Conservation (phyloP, 2,329 filamentous ascomycete genomes). For the Talaromyces sp. region DNA sequence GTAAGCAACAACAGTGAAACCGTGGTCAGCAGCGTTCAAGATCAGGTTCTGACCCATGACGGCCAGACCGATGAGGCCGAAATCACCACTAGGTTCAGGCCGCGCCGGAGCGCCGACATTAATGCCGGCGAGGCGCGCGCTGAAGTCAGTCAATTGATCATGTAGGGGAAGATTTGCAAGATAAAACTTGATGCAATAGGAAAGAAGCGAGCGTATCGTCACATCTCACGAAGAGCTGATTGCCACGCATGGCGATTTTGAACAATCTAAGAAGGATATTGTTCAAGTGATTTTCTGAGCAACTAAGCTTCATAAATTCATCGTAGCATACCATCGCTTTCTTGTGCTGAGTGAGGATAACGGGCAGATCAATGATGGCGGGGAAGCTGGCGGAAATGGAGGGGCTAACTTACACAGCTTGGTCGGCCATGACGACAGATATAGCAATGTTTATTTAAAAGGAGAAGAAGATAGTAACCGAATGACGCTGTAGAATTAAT, state of each 20-base stretch:
- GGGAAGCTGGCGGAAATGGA: slow-evolving; percentile 17
- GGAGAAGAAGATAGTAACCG: neutral
- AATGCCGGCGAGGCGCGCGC: slow-evolving; percentile 72
- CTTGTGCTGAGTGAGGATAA: slow-evolving; percentile 7
- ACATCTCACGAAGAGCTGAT: neutral
- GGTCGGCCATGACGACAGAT: slow-evolving; percentile 40
- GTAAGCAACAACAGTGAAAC: slow-evolving; percentile 96
- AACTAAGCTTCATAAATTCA: neutral
- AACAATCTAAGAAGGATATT: neutral
- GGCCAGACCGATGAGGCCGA: slow-evolving; percentile 88
- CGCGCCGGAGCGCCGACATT: slow-evolving; percentile 64
- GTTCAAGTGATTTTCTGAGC: neutral
- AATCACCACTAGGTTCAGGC: slow-evolving; percentile 66
- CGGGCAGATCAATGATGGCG: slow-evolving; percentile 12
- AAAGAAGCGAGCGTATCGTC: neutral
- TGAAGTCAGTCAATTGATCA: slow-evolving; percentile 48
- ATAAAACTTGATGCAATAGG: neutral
- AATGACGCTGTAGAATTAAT: slow-evolving; percentile 12
- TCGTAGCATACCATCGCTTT: neutral
- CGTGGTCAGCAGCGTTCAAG: slow-evolving; percentile 82
- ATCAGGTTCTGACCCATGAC: slow-evolving; percentile 90
- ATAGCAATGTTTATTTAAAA: neutral
- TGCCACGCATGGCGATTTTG: neutral
- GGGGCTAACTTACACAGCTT: slow-evolving; percentile 45
- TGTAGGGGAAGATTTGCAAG: neutral